Percentiles rank a stretch among this genome's conserved stretches.
Conservation (phyloP, 2,329 filamentous ascomycete species). For the Atkinsonella hypoxylon region DNA sequence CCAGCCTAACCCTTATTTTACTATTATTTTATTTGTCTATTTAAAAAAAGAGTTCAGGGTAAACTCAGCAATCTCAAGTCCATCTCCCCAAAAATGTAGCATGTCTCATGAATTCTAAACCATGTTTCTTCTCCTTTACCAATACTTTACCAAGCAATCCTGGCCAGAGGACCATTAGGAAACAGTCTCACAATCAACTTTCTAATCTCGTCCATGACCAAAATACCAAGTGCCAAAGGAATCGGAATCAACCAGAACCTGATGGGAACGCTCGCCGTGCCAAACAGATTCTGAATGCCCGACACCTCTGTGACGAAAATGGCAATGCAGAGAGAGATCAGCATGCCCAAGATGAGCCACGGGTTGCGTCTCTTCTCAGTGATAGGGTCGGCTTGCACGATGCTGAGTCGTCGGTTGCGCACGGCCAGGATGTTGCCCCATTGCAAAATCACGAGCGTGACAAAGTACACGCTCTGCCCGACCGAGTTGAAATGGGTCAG, state of each 20-base stretch:
- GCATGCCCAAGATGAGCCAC: constrained; percentile 33
- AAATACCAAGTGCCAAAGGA: constrained; percentile 35
- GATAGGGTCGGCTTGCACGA: constrained; percentile 39
- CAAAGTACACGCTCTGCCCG: constrained; percentile 41
- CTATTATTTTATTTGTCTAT: no score
- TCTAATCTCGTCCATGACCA: constrained; percentile 39
- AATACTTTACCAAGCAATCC: constrained; percentile 39
- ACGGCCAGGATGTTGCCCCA: constrained; percentile 41
- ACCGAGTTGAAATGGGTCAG: constrained; percentile 35
- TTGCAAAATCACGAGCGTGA: constrained; percentile 40
- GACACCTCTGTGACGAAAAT: constrained; percentile 41
- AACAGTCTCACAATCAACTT: constrained; percentile 36
- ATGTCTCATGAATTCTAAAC: neutral
- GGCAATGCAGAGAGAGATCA: constrained; percentile 36
- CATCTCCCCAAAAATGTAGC: neutral
- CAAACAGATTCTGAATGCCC: constrained; percentile 35
- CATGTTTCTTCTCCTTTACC: neutral
- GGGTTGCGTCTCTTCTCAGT: constrained; percentile 34
- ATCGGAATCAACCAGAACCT: constrained; percentile 41
- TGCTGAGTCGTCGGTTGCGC: constrained; percentile 38
- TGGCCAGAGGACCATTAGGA: constrained; percentile 31
- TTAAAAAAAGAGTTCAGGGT: no score
- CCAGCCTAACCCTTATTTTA: no score
- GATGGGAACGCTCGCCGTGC: constrained; percentile 36
- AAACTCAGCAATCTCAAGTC: neutral